phyloP scores from a whole-genome alignment of 2,329 filamentous ascomycete genomes.

The Monosporascus cannonballus region DNA sequence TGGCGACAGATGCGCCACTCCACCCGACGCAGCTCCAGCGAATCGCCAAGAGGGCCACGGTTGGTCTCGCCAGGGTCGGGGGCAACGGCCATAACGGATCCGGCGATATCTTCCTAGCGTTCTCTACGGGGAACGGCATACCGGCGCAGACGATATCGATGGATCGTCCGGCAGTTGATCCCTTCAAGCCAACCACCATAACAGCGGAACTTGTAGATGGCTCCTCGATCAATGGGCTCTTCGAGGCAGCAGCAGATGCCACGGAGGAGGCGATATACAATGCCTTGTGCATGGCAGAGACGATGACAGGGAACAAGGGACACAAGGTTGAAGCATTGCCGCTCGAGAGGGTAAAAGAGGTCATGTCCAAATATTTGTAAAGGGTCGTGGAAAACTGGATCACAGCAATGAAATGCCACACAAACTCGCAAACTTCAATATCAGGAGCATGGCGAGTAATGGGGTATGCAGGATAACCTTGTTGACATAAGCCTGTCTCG shows the following conservation, averaged over 20 bases:
- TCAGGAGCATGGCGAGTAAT: too few relatives aligned
- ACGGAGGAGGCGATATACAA: conserved; percentile 64
- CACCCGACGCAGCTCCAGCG: conserved; percentile 50
- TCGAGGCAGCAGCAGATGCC: conserved; percentile 56
- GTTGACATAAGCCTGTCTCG: too few relatives aligned
- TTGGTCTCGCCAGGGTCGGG: conserved; percentile 55
- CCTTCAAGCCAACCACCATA: conserved; percentile 30
- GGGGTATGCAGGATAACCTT: too few relatives aligned
- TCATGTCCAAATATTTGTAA: conserved; percentile 36
- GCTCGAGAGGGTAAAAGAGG: conserved; percentile 37
- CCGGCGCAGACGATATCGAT: conserved; percentile 34
- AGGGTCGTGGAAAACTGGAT: background rate
- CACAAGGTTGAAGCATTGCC: conserved; percentile 44
- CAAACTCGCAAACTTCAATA: too few relatives aligned
- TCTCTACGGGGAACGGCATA: conserved; percentile 54
- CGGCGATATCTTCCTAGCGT: conserved; percentile 62
- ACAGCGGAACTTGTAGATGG: conserved; percentile 47
- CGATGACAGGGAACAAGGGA: conserved; percentile 48
- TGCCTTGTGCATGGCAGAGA: conserved; percentile 54
- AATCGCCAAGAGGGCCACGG: conserved; percentile 54
- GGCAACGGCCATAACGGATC: conserved; percentile 56
- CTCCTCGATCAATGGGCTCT: conserved; percentile 52
- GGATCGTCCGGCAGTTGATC: conserved; percentile 31
- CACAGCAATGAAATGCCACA: too few relatives aligned
- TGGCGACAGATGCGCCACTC: conserved; percentile 57